Base-by-base conservation (phyloP, 2,329 filamentous ascomycete genomes). In the Pseudogymnoascus sp. region DNA sequence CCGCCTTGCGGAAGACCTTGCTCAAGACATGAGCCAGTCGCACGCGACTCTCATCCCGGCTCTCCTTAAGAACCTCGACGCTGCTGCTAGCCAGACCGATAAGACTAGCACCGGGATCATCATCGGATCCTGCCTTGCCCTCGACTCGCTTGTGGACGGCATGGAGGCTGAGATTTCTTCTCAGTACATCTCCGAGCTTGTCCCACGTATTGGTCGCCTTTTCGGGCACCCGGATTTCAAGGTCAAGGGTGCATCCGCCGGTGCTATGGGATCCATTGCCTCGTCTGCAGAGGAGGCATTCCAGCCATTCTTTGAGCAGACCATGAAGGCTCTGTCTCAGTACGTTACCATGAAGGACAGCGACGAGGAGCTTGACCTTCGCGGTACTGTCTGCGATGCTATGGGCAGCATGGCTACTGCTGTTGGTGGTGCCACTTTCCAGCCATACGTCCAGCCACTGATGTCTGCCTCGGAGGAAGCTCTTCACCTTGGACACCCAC, bases 401-500 rank as follows among this genome's bases (percentile, higher is more conserved):
- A 89, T 99, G 81, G 93, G 93, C 64, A 92, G 93, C 75, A 96
- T 97, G 72, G 93, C 95, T 44, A 81, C 88, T 64, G 91, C 95
- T 62, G 93, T 97, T 65, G 95, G 95, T 19, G 80, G 90, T 37
- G 83, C 90, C 74, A 82, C 89, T 59, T 97, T 97, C 82, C 88
- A 96, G 79, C 90, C 90, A 13, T 97, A 93, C 73, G 93, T 97
- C 37, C 82, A 89, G 72, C 91, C 91, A 44, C 82, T 97, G 64
- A 96, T 99, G 90, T 83, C 88, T 71, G 89, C 93, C 13, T 96
- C 91, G 68, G 93, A 97, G 77, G 93, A 97, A 76, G 93, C 90
- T 63, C 83, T 97, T 1, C 82, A 89, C 70, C 86, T 99, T 2
- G 93, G 91, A 70, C 93, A 97, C 78, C 90, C 93, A 44, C 86